Conservation (phyloP, 805 yeast species). For the Priceomyces carsonii region DNA sequence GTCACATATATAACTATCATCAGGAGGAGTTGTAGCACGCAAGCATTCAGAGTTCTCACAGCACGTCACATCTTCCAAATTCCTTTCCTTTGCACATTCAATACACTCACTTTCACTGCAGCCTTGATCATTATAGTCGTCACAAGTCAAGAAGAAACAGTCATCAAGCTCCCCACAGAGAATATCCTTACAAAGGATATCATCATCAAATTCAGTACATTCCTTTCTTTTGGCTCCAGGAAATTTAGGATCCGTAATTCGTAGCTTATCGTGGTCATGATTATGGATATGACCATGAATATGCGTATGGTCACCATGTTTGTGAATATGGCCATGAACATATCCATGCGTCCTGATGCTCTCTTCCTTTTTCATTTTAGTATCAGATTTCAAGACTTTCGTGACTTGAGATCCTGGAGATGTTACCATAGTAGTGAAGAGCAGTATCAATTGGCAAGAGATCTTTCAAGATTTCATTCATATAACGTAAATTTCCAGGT, state of each 20-base stretch:
- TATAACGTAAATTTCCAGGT: no score
- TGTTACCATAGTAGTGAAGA: no score
- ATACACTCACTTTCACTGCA: slow-evolving; percentile 6
- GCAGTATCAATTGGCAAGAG: no score
- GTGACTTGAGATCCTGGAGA: no score
- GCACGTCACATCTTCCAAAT: slow-evolving; percentile 6
- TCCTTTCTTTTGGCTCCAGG: slow-evolving; percentile 3
- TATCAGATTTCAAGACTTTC: no score
- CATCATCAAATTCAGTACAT: slow-evolving; percentile 32
- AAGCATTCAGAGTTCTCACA: slow-evolving; percentile 11
- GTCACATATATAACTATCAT: slow-evolving; percentile 4
- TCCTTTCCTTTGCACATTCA: slow-evolving; percentile 2
- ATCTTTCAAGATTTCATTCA: no score
- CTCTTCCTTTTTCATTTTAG: slow-evolving; percentile 5
- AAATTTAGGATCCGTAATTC: slow-evolving; percentile 2
- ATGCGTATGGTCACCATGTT: slow-evolving; percentile 59
- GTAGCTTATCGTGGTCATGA: slow-evolving; percentile 32
- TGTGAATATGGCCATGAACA: slow-evolving; percentile 70
- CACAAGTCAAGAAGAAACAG: slow-evolving; percentile 40
- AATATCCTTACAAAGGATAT: slow-evolving; percentile 38
- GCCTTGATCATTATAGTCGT: slow-evolving; percentile 16
- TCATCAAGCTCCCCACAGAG: slow-evolving; percentile 46
- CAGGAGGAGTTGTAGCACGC: neutral
- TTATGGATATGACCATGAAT: slow-evolving; percentile 71
- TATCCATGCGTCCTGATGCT: slow-evolving; percentile 44